Base-by-base conservation (phyloP, 2,329 filamentous ascomycete genomes). In the Stachybotrys elegans region DNA sequence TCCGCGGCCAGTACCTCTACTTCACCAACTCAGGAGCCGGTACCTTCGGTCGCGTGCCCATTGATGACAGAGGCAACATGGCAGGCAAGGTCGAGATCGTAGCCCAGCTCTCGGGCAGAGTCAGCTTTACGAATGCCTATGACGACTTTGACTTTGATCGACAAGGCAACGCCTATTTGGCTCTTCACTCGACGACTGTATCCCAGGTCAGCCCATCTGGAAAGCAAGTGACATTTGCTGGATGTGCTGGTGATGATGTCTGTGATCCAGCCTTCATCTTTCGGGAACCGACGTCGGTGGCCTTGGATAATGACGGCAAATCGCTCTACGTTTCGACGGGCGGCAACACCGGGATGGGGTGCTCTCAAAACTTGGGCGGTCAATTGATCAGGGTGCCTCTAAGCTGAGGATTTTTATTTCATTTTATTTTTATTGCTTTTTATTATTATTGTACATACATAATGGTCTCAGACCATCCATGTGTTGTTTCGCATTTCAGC, bases 71-170 rank as follows among this genome's bases (percentile, higher is more conserved):
- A 1, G 54, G 53, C 0, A 42, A 35, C 8, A 47, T 50, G n/a
- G 49, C 46, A 2, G 51, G 49, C 19, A 49, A 48, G 7, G 49
- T 48, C 2, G 46, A 57, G 21, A 43, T 57, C 17, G 41, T 57
- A 12, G 42, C 45, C 5, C 22, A 54, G 22, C 20, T 57, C 4
- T 54, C 55, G 0, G 38, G 16, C 0, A 12, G 23, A 0, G 37
- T 49, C 11, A 38, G 5, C 2, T 51, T 53, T 11, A 40, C 57
- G 4, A 38, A 38, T 38, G 35, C 35, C 20, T 38, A 38, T 22
- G 55, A 57, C 14, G 55, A 57, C 42, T 57, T 57, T 20, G 37
- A 34, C 3, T 49, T 57, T 13, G 52, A 51, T 5, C 11, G 16
- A 1, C 23, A 42, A 1, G 54, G 54, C 0, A 48, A 57, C 16